Evolutionary conservation across 345 rosid genomes (phyloP).

Genomic region (Arabidopsis arenosa): DNA sequence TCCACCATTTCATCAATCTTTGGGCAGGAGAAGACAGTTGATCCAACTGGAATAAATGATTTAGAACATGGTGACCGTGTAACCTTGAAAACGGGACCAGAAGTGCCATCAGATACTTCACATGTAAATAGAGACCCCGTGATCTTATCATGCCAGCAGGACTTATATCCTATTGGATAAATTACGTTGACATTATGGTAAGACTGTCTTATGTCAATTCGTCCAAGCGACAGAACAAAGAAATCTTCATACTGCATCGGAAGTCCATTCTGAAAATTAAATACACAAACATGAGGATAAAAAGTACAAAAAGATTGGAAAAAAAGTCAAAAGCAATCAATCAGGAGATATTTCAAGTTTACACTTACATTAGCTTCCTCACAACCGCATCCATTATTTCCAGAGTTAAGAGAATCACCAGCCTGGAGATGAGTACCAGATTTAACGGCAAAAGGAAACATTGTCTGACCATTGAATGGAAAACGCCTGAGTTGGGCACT

Average conservation of each 20-base stretch:
- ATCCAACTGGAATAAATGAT: conserved; percentile 61
- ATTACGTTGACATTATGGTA: conserved; percentile 71
- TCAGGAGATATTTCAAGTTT: background rate
- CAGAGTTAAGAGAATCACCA: conserved; percentile 52
- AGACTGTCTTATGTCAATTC: conserved; percentile 73
- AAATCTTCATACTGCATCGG: conserved; percentile 96
- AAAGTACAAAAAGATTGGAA: background rate
- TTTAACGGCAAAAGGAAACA: conserved; percentile 46
- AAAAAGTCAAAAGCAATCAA: background rate
- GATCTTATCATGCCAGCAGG: conserved; percentile 97
- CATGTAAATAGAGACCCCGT: conserved; percentile 88
- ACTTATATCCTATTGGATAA: conserved; percentile 85
- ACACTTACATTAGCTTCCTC: conserved; percentile 61
- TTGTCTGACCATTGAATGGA: conserved; percentile 48
- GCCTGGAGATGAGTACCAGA: conserved; percentile 45
- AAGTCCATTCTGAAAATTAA: conserved; percentile 67
- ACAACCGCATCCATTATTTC: conserved; percentile 43
- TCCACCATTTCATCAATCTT: conserved; percentile 43
- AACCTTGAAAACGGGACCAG: conserved; percentile 89
- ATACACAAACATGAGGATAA: conserved; percentile 34
- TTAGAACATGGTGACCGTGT: conserved; percentile 80
- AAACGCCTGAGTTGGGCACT: conserved; percentile 54
- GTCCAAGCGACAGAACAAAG: conserved; percentile 82
- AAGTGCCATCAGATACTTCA: conserved; percentile 86
- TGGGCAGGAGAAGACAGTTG: conserved; percentile 60